These are phyloP conservation scores for Streptanthus diversifolius DNA, from an alignment of 345 rosid species.

Conservation along the genomic window DNA sequence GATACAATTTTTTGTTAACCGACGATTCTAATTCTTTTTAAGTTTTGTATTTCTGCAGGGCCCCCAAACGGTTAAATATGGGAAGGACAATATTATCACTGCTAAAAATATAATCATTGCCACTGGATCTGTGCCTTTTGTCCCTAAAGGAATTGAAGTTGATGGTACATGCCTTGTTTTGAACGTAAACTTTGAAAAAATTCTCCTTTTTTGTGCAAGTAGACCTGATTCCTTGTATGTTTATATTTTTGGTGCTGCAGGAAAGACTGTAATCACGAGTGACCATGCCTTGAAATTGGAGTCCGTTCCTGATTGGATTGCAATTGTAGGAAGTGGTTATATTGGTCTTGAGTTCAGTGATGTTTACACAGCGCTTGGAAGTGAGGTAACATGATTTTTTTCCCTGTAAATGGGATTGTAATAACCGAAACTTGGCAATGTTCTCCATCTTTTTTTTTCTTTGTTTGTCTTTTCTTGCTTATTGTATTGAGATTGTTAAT, in stretches of 20 bases:
- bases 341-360: conserved; percentile 99
- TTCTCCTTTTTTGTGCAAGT: not conserved
- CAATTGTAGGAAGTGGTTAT: conserved; percentile 97
- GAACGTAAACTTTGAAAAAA: not conserved
- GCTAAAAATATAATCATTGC: conserved; percentile 85
- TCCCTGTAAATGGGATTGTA: not conserved
- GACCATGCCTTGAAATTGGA: conserved; percentile 99
- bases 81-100: conserved; percentile 63
- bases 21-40: not conserved
- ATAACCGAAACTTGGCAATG: not conserved
- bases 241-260: conserved; percentile 44
- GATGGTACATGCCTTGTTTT: conserved; percentile 58
- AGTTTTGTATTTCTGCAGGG: conserved; percentile 49
- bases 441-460: not conserved
- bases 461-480: not conserved
- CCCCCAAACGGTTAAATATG: conserved; percentile 87
- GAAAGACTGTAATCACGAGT: conserved; percentile 98
- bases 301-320: conserved; percentile 95
- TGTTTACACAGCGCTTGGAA: conserved; percentile 98
- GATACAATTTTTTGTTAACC: not conserved
- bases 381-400: conserved; percentile 62
- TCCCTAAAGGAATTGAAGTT: conserved; percentile 97
- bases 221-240: conserved; percentile 3
- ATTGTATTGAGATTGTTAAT: not conserved
- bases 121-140: conserved; percentile 97